Conservation (phyloP, 2,329 filamentous ascomycete species). For the Trichoderma sp. region DNA sequence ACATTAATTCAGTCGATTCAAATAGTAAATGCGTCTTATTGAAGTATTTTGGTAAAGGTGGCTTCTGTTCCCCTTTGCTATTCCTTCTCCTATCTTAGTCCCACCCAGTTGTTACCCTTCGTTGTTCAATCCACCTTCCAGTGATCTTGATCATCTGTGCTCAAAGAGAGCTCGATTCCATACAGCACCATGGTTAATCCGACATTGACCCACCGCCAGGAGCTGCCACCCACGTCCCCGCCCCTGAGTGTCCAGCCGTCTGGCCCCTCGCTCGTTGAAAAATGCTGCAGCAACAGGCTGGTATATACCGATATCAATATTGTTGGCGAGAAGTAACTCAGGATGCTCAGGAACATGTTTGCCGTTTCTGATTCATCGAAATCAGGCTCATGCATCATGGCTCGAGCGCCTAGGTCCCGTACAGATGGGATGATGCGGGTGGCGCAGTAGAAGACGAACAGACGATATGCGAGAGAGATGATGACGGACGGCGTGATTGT, state of each 20-base stretch:
- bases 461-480: constrained; percentile 90
- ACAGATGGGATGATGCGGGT: constrained; percentile 95
- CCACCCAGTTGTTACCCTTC: not conserved
- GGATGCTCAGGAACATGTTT: constrained; percentile 75
- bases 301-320: constrained; percentile 97
- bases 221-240: constrained; percentile 77
- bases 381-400: constrained; percentile 80
- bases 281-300: constrained; percentile 92
- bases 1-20: no score
- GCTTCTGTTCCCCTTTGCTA: not conserved
- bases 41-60: not conserved
- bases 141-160: constrained; percentile 83
- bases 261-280: constrained; percentile 73
- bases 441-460: constrained; percentile 93
- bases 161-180: constrained; percentile 85
- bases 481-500: constrained; percentile 95
- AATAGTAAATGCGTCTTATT: no score
- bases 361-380: constrained; percentile 85
- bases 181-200: constrained; percentile 88
- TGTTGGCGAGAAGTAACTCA: constrained; percentile 93
- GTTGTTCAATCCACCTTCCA: constrained; percentile 85
- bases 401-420: constrained; percentile 80
- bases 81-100: constrained; percentile 5
- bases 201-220: constrained; percentile 93
- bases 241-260: constrained; percentile 85